phyloP scores from a whole-genome alignment of 169 alveolate genomes.

The Plasmodium reichenowi region DNA sequence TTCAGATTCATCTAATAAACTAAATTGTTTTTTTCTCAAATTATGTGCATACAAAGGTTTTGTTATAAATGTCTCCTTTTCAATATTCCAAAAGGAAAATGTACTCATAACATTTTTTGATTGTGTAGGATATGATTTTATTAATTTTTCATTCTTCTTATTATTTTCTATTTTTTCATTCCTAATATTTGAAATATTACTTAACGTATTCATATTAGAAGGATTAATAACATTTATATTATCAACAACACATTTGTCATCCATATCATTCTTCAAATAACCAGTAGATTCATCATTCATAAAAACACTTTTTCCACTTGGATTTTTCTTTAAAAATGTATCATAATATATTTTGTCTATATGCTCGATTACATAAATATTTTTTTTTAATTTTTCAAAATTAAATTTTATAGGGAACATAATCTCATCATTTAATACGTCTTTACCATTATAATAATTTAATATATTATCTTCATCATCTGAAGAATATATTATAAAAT shows the following conservation, averaged over 20 bases:
- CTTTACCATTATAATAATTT: background rate
- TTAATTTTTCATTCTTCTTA: constrained; percentile 22
- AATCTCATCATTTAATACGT: background rate
- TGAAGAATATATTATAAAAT: constrained; percentile 19
- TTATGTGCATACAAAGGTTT: constrained; percentile 65
- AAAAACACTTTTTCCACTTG: background rate
- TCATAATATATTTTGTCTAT: constrained; percentile 27
- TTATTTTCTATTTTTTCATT: background rate
- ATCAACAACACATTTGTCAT: background rate
- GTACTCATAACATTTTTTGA: constrained; percentile 10
- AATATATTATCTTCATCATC: constrained; percentile 6
- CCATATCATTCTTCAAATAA: background rate
- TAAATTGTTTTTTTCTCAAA: constrained; percentile 14
- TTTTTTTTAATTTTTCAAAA: constrained; percentile 31
- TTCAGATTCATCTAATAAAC: constrained; percentile 72
- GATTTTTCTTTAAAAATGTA: background rate
- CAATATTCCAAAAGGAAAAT: constrained; percentile 76
- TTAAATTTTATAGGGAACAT: background rate
- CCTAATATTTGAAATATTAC: background rate
- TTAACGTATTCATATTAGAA: background rate
- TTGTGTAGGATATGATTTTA: constrained; percentile 1
- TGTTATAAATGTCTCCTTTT: constrained; percentile 41
- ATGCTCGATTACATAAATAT: constrained; percentile 8
- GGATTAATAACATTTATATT: background rate
- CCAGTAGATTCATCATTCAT: background rate